Evolutionary conservation across 2,329 filamentous ascomycete species (phyloP).

Genomic region (Pseudocercospora fuligena): DNA sequence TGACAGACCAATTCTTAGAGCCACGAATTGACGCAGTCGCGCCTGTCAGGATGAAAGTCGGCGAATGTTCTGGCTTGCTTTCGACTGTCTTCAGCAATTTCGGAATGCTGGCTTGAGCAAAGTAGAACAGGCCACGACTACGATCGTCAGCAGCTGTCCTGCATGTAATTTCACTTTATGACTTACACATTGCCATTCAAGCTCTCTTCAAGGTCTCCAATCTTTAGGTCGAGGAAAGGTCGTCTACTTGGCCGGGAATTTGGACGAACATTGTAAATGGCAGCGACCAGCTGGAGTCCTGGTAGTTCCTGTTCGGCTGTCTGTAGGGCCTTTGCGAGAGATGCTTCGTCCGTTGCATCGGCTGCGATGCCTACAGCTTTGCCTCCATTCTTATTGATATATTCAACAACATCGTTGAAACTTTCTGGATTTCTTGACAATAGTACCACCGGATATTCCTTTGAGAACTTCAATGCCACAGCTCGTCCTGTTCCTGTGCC

Average conservation of each 20-base stretch:
- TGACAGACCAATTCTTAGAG: neutral
- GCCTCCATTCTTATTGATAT: neutral
- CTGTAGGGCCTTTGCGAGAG: neutral
- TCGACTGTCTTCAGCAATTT: neutral
- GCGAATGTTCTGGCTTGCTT: neutral
- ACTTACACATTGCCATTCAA: neutral
- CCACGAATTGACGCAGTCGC: neutral
- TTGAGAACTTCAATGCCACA: neutral
- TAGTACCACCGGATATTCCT: neutral
- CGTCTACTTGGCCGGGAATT: neutral
- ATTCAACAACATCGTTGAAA: neutral
- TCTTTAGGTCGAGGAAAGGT: neutral
- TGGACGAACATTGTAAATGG: neutral
- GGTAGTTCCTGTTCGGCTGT: neutral
- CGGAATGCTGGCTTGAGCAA: neutral
- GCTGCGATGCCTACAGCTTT: neutral
- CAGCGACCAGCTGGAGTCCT: neutral
- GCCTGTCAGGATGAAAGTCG: neutral
- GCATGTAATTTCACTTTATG: neutral
- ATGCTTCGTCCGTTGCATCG: neutral
- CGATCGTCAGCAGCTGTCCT: neutral
- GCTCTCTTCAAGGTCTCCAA: neutral
- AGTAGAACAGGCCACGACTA: neutral
- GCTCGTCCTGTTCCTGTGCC: neutral
- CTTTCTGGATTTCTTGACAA: neutral